phyloP scores from a whole-genome alignment of 176 grass and related monocot species.

The Carex pumila region DNA sequence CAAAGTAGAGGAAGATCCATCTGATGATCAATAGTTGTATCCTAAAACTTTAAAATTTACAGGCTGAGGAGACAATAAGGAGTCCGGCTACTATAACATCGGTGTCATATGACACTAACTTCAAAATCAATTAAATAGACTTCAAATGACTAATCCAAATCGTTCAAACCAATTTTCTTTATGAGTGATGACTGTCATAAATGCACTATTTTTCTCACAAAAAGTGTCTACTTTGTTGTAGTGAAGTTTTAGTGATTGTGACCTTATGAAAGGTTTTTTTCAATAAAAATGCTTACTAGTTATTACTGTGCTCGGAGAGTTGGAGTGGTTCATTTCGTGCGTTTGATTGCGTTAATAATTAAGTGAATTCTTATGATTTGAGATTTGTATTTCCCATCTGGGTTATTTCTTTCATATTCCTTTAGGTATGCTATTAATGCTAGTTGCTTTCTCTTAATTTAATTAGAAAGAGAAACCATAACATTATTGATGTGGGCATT shows the following conservation, averaged over 20 bases:
- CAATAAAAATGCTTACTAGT: background rate
- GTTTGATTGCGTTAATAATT: background rate
- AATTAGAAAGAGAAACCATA: background rate
- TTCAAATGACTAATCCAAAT: too few species aligned
- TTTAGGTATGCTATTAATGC: background rate
- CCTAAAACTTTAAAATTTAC: too few species aligned
- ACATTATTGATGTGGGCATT: background rate
- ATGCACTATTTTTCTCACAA: too few species aligned
- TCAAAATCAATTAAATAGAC: too few species aligned
- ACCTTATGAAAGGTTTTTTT: background rate
- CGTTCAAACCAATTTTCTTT: too few species aligned
- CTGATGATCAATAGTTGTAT: too few species aligned
- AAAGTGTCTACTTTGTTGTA: too few species aligned
- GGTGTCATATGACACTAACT: too few species aligned
- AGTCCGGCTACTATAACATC: too few species aligned
- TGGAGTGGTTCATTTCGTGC: background rate
- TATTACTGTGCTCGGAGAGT: background rate
- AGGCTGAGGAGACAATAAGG: too few species aligned
- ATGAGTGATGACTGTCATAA: too few species aligned
- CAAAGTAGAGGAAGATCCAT: too few species aligned
- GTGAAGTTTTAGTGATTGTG: background rate
- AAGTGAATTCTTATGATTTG: background rate
- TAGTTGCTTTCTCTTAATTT: background rate
- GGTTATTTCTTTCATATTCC: background rate
- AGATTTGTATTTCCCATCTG: background rate